Base-by-base conservation (phyloP, 805 yeast species). In the Candida nitratophila region DNA sequence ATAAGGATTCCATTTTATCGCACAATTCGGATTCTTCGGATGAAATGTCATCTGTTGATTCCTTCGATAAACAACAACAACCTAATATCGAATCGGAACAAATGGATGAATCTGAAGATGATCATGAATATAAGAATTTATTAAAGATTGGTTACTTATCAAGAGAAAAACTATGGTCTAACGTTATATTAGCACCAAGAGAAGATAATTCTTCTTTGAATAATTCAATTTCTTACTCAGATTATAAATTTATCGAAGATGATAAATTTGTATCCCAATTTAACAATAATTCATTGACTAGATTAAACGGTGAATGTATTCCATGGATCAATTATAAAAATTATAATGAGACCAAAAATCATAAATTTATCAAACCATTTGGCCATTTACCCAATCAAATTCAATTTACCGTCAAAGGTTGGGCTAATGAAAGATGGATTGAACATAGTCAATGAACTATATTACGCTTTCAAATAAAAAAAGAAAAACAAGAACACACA, bases 121-220 rank as follows among this genome's bases (percentile, higher is more conserved):
- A 43, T 15, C 20, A 40, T 16, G 45, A 43, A 22, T 39, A 47
- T n/a, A 44, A 47, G n/a, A 47, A 43, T 27, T 43, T 40, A 12
- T 36, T 64, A 4, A 67, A 63, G 40, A 50, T 76, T 20, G 74
- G 75, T 1, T 54, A 65, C 9, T 44, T 66, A 16, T 66, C 77
- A 3, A 61, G 77, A 43, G 77, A 76, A 38, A 71, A 75, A 52
- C 57, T 78, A 39, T 77, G 81, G 81, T 64, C 67, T 32, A 68
- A 65, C 41, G 79, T 79, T 15, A 66, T 79, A 5, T 55, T 79
- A 29, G 71, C 74, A 4, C 81, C 83, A 21, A 62, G 83, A 37
- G 45, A 49, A 1, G 85, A 78, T 39, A 22, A 31, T 8, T 39
- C 16, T 5, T 19, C 27, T 12, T 7, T 24, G 8, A 5, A 20